Evolutionary conservation across 169 alveolate species (phyloP).

Genomic region (Plasmodium coatneyi): DNA sequence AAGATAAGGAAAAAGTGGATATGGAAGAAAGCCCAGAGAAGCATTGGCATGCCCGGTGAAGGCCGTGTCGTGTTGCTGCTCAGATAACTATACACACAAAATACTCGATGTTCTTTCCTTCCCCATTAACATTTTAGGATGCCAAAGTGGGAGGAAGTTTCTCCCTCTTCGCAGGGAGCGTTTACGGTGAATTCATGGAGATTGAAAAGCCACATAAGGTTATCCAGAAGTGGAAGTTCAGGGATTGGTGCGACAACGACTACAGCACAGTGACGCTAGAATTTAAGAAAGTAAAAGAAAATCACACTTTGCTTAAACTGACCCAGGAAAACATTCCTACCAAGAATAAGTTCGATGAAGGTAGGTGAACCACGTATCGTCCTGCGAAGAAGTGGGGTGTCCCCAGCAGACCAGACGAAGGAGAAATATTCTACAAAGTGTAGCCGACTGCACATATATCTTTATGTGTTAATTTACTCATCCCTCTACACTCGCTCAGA

Average conservation of each 20-base stretch:
- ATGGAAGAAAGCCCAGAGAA: not conserved
- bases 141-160: conserved; percentile 70
- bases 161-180: conserved; percentile 33
- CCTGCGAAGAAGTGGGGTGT: not conserved
- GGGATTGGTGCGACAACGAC: conserved; percentile 53
- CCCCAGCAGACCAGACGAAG: not conserved
- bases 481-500: not conserved
- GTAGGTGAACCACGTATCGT: not conserved
- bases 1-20: not conserved
- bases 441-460: not conserved
- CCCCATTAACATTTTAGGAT: not conserved
- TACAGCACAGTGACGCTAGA: conserved; percentile 54
- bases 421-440: not conserved
- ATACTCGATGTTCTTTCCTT: not conserved
- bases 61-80: not conserved
- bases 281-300: conserved; percentile 38
- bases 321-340: conserved; percentile 50
- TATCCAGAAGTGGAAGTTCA: conserved; percentile 41
- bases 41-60: not conserved
- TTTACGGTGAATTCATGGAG: conserved; percentile 30
- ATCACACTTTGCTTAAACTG: conserved; percentile 45
- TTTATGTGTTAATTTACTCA: not conserved
- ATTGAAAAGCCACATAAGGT: conserved; percentile 37
- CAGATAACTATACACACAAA: not conserved
- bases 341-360: conserved; percentile 49